Evolutionary conservation across 768 basidiomycete genomes (phyloP), one percentile per base, ranked within the genome.

Genomic region (Boletus rufocinnamomeus): DNA sequence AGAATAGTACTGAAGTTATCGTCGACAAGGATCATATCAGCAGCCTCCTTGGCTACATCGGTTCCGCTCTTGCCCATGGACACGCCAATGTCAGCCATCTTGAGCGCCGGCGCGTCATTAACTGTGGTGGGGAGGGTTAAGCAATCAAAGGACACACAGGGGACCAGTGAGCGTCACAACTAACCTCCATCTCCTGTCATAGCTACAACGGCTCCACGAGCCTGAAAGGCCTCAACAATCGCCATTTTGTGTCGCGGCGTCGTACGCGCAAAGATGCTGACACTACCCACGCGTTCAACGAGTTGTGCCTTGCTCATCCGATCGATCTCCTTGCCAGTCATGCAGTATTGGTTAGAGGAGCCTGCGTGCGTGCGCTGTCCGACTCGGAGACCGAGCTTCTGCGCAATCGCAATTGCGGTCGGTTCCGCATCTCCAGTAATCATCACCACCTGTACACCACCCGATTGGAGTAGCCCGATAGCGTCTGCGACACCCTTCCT

Each of bases 31-130:
- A 98, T 97, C 66, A 95, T 87, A 75, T 98, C 94, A 8, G 96
- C 95, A 10, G 95, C 95, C 75, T 98, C 96, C 75, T 98, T 98
- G 27, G 96, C 95, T 13, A 98, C 96, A 70, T 98, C 96, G 21
- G 96, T 97, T n/a, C 96, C 96, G 60, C 91, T 93, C 75, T 91
- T 93, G 57, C 96, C 96, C 96, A 98, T 98, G 40, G 93, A 92
- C 53, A 98, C 85, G 14, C 96, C 96, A 66, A 98, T 97, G 70
- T 98, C 95, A 3, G 96, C 95, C 93, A 94, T 93, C 75, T 95
- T 97, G 60, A 98, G 77, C 41, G 96, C 95, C 3, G 95, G 96
- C 0, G 96, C 95, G 65, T 98, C 96, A 71, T 98, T 98, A 17
- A 98, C 95, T 84, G 50, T 49, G 48, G 48, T 6, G 6, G 27